These are phyloP conservation scores for Chrysanthemum makinoi DNA, from an alignment of 129 eudicot species.

Conservation along the genomic window DNA sequence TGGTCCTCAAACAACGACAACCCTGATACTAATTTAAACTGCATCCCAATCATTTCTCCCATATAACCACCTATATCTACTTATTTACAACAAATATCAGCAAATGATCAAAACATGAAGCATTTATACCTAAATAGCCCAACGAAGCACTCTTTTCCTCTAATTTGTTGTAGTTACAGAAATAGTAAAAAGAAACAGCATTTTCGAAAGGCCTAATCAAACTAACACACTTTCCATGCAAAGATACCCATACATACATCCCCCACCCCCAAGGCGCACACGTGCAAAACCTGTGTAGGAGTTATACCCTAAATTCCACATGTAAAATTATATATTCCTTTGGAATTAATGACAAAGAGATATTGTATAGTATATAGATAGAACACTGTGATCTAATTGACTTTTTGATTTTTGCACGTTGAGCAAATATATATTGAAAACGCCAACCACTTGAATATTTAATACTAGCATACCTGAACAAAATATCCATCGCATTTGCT, in stretches of 20 bases:
- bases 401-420: background rate
- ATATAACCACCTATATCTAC: background rate
- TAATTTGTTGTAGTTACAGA: no score
- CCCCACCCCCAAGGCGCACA: no score
- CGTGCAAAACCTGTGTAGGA: no score
- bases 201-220: background rate
- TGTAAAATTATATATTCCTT: background rate
- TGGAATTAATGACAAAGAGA: background rate
- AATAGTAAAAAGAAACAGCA: background rate
- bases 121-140: no score
- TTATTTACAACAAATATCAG: no score
- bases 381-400: background rate
- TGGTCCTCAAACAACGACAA: background rate
- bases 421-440: background rate
- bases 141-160: no score
- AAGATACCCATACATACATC: background rate
- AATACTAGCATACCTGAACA: slow-evolving; percentile 7
- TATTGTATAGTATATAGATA: background rate
- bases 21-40: background rate
- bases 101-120: no score
- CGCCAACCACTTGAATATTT: background rate
- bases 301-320: slow-evolving; percentile 15
- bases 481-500: slow-evolving; percentile 3
- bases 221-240: background rate
- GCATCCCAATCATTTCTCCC: background rate